Evolutionary conservation across 805 yeast species (phyloP), one percentile per base, ranked within the genome.

Genomic region (Candida adriatica): DNA sequence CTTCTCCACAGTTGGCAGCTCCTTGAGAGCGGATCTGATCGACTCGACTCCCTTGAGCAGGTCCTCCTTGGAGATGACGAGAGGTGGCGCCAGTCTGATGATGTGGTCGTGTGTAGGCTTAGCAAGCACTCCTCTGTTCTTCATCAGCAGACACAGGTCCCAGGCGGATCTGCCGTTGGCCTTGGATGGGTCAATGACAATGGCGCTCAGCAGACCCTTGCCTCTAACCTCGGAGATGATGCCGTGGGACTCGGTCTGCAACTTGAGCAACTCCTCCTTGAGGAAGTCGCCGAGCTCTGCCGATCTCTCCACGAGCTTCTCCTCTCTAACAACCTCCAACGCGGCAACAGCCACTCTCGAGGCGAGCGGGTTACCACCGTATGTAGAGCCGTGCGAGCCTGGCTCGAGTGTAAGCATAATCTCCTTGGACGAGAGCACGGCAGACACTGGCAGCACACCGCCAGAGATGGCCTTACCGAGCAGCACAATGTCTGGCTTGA

Each of bases 381-480:
- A 90, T 15, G 97, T 90, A 18, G 96, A 88, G 31, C 97, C 97
- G 61, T 90, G 97, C 19, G 95, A 84, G 34, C 97, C 97, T 17
- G 96, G 94, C 41, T 83, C 85, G 47, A 90, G 71, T 42, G 85
- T 75, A 43, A 78, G 70, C 96, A 90, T 83, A 55, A 90, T 81
- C 38, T 86, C 94, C 48, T 66, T 74, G n/a, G 94, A 83, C 2
- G 96, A 81, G 42, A 90, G 68, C 13, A 87, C 96, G 18, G 94
- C 92, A 27, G 94, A 80, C 11, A 87, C 94, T 20, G 97, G 96
- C 42, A 83, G 57, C 19, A 87, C 88, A 59, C 97, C 97, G 36
- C 97, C 97, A 18, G 94, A 79, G 39, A 90, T 74, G 37, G 97
- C 97, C 65, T 90, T 90, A 52, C 96, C 97, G 48, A 90, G 71